Evolutionary conservation across 768 basidiomycete species (phyloP).

Genomic region (Auricularia sp.): DNA sequence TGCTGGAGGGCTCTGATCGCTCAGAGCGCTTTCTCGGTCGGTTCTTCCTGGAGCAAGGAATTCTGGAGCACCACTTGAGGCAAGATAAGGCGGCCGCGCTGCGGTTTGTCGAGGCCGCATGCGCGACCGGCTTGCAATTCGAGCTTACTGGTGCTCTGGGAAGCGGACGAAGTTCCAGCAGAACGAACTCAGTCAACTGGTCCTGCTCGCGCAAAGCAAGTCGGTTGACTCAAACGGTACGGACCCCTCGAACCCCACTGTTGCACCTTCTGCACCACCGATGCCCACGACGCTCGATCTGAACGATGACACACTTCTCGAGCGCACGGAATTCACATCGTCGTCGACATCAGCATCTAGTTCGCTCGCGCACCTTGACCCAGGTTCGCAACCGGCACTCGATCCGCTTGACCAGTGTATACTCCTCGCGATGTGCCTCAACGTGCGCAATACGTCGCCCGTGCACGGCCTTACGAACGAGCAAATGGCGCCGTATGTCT

Average conservation of each 20-base stretch:
- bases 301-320: slow-evolving; percentile 94
- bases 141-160: slow-evolving; percentile 85
- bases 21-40: slow-evolving; percentile 36
- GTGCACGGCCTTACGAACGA: slow-evolving; percentile 81
- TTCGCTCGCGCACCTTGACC: slow-evolving; percentile 60
- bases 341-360: slow-evolving; percentile 39
- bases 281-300: slow-evolving; percentile 74
- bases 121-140: slow-evolving; percentile 69
- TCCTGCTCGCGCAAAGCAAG: slow-evolving; percentile 82
- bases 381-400: slow-evolving; percentile 71
- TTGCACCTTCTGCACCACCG: neutral
- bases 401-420: slow-evolving; percentile 93
- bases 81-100: slow-evolving; percentile 73
- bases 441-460: slow-evolving; percentile 82
- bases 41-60: slow-evolving; percentile 64
- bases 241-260: slow-evolving; percentile 8
- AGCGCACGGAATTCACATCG: slow-evolving; percentile 85
- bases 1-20: slow-evolving; percentile 29
- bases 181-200: slow-evolving; percentile 75
- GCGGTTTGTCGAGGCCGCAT: slow-evolving; percentile 67
- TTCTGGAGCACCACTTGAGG: slow-evolving; percentile 64
- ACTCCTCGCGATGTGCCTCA: slow-evolving; percentile 82
- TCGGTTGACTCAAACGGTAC: neutral
- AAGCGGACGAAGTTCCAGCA: slow-evolving; percentile 92
- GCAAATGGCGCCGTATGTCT: slow-evolving; percentile 88